Conservation (phyloP, 2,329 filamentous ascomycete species). For the Pseudonectria buxi region DNA sequence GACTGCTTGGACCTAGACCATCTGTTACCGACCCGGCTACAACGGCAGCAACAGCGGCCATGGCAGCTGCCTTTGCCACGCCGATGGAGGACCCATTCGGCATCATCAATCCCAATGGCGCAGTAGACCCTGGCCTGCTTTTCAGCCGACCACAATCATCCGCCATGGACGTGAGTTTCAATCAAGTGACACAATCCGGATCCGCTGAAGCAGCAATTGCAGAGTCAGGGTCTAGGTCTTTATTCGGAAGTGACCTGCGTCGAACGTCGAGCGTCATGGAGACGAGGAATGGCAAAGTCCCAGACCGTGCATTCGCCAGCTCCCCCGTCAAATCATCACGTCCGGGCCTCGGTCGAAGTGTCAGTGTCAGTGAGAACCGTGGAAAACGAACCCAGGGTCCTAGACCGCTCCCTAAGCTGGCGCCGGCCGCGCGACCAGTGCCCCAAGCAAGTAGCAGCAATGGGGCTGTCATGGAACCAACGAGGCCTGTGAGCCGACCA, state of each 20-base stretch:
- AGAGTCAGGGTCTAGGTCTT: constrained; percentile 18
- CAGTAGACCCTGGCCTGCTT: constrained; percentile 54
- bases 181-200: constrained; percentile 21
- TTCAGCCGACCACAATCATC: constrained; percentile 47
- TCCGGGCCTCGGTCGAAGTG: constrained; percentile 46
- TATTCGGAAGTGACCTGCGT: constrained; percentile 32
- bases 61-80: constrained; percentile 35
- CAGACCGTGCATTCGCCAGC: constrained; percentile 35
- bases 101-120: constrained; percentile 37
- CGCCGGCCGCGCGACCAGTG: constrained; percentile 36
- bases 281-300: constrained; percentile 32
- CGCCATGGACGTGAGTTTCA: constrained; percentile 34
- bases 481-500: constrained; percentile 32
- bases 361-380: constrained; percentile 48
- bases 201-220: constrained; percentile 22
- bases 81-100: constrained; percentile 46
- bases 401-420: constrained; percentile 40
- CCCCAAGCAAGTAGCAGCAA: constrained; percentile 22
- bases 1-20: constrained; percentile 45
- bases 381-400: constrained; percentile 36
- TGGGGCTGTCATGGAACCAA: constrained; percentile 24
- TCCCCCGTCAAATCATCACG: constrained; percentile 47
- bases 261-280: constrained; percentile 41
- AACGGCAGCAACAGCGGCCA: constrained; percentile 22
- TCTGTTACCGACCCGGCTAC: constrained; percentile 26